Percentiles rank a stretch among this genome's conserved stretches.
phyloP scores from a whole-genome alignment of 1,284 basidiomycete genomes.

The Tilletiaria anomala region DNA sequence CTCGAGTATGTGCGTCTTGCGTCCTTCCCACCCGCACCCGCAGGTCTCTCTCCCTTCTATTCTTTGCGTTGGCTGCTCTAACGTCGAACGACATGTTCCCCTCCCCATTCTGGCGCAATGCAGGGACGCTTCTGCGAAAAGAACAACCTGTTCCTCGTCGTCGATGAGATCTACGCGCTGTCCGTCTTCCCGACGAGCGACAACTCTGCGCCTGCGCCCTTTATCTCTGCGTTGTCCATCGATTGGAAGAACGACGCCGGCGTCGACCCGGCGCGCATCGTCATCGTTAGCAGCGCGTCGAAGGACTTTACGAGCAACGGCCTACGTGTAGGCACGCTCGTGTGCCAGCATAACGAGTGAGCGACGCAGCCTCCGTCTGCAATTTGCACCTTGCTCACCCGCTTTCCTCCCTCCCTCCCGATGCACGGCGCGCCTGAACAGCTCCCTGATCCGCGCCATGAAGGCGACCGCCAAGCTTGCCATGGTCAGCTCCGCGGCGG shows the following conservation, averaged over 20 bases:
- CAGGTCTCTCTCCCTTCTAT: no score
- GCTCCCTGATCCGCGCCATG: no score
- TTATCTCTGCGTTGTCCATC: slow-evolving; percentile 18
- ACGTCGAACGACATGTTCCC: slow-evolving; percentile 11
- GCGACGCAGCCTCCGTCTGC: no score
- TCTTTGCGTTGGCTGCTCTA: background rate
- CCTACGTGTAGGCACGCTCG: slow-evolving; percentile 18
- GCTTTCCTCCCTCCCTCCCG: no score
- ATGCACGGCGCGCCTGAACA: no score
- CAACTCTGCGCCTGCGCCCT: slow-evolving; percentile 7
- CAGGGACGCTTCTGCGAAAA: slow-evolving; percentile 14
- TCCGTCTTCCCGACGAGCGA: slow-evolving; percentile 12
- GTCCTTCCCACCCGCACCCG: no score
- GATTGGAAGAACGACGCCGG: slow-evolving; percentile 14
- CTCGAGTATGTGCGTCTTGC: background rate
- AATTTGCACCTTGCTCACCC: no score
- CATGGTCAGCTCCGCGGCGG: no score
- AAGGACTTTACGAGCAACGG: slow-evolving; percentile 31
- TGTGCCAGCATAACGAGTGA: slow-evolving; percentile 25
- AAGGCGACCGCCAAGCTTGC: no score
- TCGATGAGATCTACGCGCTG: slow-evolving; percentile 28
- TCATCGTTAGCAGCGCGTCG: slow-evolving; percentile 16
- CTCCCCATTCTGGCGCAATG: slow-evolving; percentile 11
- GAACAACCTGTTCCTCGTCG: slow-evolving; percentile 20
- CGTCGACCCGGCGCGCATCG: slow-evolving; percentile 13